Conservation (phyloP, 179 eudicot species). For the Corrigiola litoralis region DNA sequence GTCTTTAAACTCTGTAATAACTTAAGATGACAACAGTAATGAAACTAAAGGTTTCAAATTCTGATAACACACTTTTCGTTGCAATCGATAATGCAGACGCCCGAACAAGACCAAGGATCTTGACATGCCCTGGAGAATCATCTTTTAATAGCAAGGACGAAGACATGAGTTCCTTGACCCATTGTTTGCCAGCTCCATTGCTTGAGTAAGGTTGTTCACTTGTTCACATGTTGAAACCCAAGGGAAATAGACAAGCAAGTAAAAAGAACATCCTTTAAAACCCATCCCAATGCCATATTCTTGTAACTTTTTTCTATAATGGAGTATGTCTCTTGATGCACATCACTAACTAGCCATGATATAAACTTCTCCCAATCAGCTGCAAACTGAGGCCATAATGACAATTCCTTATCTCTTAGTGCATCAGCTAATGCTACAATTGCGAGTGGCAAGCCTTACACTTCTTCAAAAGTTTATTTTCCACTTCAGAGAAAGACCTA, state of each 20-base stretch:
- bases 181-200: neutral
- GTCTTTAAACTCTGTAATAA: no score
- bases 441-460: neutral
- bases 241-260: neutral
- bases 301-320: neutral
- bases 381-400: neutral
- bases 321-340: neutral
- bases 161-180: neutral
- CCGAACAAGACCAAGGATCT: neutral
- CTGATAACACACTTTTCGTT: neutral
- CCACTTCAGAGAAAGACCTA: no score
- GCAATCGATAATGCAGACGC: neutral
- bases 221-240: neutral
- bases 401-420: neutral
- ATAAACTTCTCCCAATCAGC: neutral
- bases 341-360: neutral
- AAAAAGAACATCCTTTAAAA: neutral
- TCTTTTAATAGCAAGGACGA: neutral
- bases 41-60: no score
- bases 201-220: neutral
- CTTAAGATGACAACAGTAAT: no score
- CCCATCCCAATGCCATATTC: neutral
- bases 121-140: neutral
- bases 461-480: neutral
- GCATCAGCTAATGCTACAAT: neutral